Evolutionary conservation across 768 basidiomycete species (phyloP), one percentile per base, ranked within the genome.

Genomic region (Vishniacozyma victoriae): DNA sequence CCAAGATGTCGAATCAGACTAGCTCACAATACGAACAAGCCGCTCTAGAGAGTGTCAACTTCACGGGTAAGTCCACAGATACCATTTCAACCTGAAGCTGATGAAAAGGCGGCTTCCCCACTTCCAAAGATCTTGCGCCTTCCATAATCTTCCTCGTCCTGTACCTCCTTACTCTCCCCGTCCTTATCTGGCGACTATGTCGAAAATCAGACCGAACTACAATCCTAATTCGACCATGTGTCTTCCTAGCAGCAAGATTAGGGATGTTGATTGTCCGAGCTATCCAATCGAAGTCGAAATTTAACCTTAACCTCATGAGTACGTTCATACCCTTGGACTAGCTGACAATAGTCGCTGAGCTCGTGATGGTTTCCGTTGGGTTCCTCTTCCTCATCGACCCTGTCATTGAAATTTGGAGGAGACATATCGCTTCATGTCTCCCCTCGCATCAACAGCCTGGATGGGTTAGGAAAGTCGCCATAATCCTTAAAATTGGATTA

Each of bases 261-360:
- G 54, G 25, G 5, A 52, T 56, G 50, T 46, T 58, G 18, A 41
- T 53, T 5, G 33, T 62, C 27, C 22, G 60, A 20, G 56, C 56
- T 5, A 33, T 51, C 33, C 50, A 55, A 54, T 36, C 57, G 16
- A 50, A 49, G 41, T n/a, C n/a, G n/a, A n/a, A n/a, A n/a, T n/a
- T n/a, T n/a, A n/a, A n/a, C n/a, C n/a, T n/a, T n/a, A n/a, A n/a
- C n/a, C n/a, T n/a, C n/a, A n/a, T n/a, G n/a, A n/a, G n/a, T n/a
- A n/a, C n/a, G n/a, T n/a, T n/a, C n/a, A n/a, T n/a, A n/a, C n/a
- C n/a, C n/a, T n/a, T n/a, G n/a, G n/a, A n/a, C n/a, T n/a, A n/a
- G n/a, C n/a, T n/a, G n/a, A n/a, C n/a, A n/a, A n/a, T 44, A 62
- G 58, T 59, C 36, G 55, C 46, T 43, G 60, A 62, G 33, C 47